Evolutionary conservation across 2,329 filamentous ascomycete species (phyloP).

Genomic region (Xylariaceae sp.): DNA sequence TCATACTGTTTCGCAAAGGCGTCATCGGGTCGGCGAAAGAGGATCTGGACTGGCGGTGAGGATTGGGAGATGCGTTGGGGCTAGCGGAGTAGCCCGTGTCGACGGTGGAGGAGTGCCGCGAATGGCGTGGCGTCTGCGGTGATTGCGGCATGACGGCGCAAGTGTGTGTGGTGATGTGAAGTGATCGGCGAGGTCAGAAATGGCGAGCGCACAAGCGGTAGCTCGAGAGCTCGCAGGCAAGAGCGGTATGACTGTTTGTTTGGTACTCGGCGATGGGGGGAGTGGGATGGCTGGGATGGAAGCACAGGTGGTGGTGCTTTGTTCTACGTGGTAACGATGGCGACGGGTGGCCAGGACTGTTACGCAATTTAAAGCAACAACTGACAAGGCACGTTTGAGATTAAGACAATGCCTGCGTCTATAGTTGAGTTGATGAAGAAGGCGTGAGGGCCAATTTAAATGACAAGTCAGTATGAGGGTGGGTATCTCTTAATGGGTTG

Average conservation of each 20-base stretch:
- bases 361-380: neutral
- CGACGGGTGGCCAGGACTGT: too few relatives aligned
- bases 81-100: slow-evolving; percentile 41
- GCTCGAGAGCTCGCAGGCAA: too few relatives aligned
- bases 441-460: neutral
- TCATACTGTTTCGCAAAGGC: slow-evolving; percentile 46
- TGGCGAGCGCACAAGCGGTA: too few relatives aligned
- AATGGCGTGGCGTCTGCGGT: slow-evolving; percentile 58
- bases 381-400: slow-evolving; percentile 4
- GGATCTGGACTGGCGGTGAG: slow-evolving; percentile 50
- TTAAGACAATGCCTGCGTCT: slow-evolving; percentile 25
- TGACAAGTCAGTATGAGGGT: too few relatives aligned
- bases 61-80: slow-evolving; percentile 43
- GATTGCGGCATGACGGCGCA: slow-evolving; percentile 41
- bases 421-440: slow-evolving; percentile 11
- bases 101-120: slow-evolving; percentile 55
- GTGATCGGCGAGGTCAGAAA: too few relatives aligned
- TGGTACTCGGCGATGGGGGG: too few relatives aligned
- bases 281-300: too few relatives aligned
- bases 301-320: too few relatives aligned
- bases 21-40: slow-evolving; percentile 50
- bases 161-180: too few relatives aligned
- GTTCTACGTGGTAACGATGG: too few relatives aligned
- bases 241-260: too few relatives aligned
- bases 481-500: too few relatives aligned